These are phyloP conservation scores for Cordyceps fumosorosea DNA, from an alignment of 2,329 filamentous ascomycete species.

Conservation along the genomic window DNA sequence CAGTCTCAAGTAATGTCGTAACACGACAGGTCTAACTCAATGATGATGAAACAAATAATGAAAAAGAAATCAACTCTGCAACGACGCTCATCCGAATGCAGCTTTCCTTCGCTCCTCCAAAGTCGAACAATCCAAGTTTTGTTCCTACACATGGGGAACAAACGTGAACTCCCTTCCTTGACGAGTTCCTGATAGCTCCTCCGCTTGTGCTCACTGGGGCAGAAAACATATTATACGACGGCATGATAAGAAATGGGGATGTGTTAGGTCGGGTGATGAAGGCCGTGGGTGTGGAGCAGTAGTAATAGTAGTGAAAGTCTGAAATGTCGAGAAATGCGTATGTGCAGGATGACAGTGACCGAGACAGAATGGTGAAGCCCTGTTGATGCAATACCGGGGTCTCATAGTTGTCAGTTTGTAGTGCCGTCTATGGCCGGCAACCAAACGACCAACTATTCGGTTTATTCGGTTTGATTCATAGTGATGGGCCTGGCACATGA, in stretches of 20 bases:
- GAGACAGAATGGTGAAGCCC: background rate
- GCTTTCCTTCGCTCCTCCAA: background rate
- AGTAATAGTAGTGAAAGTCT: slow-evolving; percentile 1
- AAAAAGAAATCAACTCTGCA: background rate
- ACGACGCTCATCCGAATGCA: slow-evolving; percentile 7
- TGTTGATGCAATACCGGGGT: background rate
- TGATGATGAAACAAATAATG: slow-evolving; percentile 7
- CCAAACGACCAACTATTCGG: background rate
- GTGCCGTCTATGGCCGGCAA: background rate
- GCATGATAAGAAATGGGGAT: slow-evolving; percentile 10
- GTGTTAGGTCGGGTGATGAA: background rate
- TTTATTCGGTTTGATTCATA: background rate
- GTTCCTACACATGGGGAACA: background rate
- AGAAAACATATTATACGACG: slow-evolving; percentile 12
- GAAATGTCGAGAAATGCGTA: background rate
- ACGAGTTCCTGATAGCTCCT: background rate
- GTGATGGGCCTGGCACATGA: background rate
- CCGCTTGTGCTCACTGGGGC: background rate
- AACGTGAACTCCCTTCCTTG: background rate
- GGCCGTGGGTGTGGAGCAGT: background rate
- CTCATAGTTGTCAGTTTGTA: slow-evolving; percentile 1
- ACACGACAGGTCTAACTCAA: background rate
- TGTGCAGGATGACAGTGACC: background rate
- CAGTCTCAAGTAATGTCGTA: background rate
- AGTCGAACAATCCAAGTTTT: background rate